Evolutionary conservation across 169 alveolate genomes (phyloP), one percentile per base, ranked within the genome.

Genomic region (Cryptosporidium bovis): DNA sequence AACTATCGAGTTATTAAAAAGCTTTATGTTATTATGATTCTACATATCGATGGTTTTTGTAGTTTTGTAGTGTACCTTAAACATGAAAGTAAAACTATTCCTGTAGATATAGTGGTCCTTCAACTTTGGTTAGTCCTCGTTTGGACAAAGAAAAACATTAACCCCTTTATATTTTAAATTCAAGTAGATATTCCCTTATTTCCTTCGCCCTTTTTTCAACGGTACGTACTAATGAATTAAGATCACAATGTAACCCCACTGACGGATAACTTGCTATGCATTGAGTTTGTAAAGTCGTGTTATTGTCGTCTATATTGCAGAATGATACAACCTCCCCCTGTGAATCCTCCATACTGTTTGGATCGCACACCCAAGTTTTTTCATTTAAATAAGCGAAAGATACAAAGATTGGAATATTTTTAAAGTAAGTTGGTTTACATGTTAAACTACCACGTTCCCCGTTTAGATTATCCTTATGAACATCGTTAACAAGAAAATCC

Each of bases 311-410:
- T 24, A 77, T 27, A 60, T 71, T 58, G 16, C 87, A 77, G 20
- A 77, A 46, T 29, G 87, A 56, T 5, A 77, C 71, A 0, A n/a
- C 58, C 20, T 60, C 58, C 16, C 87, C 87, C 27, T 46, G 53
- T 7, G 87, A 77, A 56, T 77, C 87, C 34, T 77, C 87, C 71
- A 60, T 77, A 18, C 64, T 16, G 34, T 44, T 77, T 60, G 87
- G 87, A n/a, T 77, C 87, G 51, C 87, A 77, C 4, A 77, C 87
- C 87, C 87, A 77, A 12, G 18, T 40, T 4, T 62, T 62, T 1
- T 44, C 65, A 77, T 56, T 60, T 10, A 77, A 62, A n/a, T 77
- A 77, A 1, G 71, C 33, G 56, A 77, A 77, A 16, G 87, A 77
- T n/a, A 77, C 71, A 24, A 77, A 77, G n/a, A 77, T 62, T n/a